Percentiles rank a stretch among this genome's conserved stretches.
Conservation (phyloP, 2,329 filamentous ascomycete species). For the Alternaria atra region DNA sequence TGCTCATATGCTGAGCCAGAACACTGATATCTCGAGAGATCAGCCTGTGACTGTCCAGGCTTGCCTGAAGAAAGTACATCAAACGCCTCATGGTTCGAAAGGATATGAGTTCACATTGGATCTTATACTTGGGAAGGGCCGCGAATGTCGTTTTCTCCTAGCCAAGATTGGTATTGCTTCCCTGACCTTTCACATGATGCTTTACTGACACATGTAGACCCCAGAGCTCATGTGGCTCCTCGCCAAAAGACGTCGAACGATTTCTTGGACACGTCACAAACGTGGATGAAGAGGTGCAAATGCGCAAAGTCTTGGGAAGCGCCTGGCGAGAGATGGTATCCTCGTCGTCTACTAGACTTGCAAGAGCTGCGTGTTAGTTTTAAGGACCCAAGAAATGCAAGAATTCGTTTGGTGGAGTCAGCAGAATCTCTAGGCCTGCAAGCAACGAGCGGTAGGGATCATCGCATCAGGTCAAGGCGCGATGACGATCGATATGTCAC, state of each 20-base stretch:
- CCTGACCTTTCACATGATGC: background rate
- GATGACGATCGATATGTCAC: conserved; percentile 13
- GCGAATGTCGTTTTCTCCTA: background rate
- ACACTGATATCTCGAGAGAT: conserved; percentile 6
- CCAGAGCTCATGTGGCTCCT: background rate
- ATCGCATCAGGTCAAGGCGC: background rate
- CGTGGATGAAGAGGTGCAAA: conserved; percentile 22
- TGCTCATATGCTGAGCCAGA: conserved; percentile 1
- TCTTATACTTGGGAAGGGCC: background rate
- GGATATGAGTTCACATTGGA: background rate
- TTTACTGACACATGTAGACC: background rate
- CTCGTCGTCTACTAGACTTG: conserved; percentile 15
- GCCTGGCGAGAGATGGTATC: conserved; percentile 11
- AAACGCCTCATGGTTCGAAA: background rate
- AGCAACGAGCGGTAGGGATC: too few species aligned
- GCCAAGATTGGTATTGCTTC: background rate
- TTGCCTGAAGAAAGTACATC: background rate
- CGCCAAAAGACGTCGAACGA: conserved; percentile 1
- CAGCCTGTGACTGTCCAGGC: background rate
- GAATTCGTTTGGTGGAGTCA: conserved; percentile 7
- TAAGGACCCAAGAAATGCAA: background rate
- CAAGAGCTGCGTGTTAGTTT: background rate
- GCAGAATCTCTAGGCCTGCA: background rate
- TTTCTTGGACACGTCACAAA: conserved; percentile 11
- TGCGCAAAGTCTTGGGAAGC: conserved; percentile 14